A percentile compares a stretch with the other conserved stretches of the same genome.
These are phyloP conservation scores for Pythium brachiatum DNA, from an alignment of 352 stramenopile genomes.

Conservation along the genomic window DNA sequence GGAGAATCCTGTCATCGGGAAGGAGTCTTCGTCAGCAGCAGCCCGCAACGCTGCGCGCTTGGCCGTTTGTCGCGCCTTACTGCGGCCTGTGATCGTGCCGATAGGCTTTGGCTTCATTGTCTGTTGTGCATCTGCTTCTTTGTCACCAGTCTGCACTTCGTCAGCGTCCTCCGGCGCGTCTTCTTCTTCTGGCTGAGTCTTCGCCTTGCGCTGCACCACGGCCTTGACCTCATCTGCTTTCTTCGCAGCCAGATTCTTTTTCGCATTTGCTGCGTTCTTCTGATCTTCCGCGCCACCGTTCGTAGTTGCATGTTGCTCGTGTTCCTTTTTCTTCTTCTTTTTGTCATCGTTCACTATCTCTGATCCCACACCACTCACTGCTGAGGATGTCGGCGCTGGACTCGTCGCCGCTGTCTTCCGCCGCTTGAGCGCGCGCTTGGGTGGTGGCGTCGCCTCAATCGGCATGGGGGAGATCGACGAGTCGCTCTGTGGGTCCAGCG, in stretches of 20 bases:
- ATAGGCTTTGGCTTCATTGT: constrained; percentile 18
- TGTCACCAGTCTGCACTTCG: background rate
- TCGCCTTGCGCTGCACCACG: background rate
- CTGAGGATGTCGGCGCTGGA: background rate
- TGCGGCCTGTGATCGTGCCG: constrained; percentile 10
- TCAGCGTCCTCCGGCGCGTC: background rate
- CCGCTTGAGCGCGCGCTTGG: constrained; percentile 22
- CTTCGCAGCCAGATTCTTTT: background rate
- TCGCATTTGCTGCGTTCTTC: background rate
- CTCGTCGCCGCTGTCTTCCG: constrained; percentile 15
- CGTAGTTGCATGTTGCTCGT: background rate
- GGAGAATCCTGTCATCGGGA: constrained; percentile 6
- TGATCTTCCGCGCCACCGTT: background rate
- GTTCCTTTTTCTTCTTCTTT: background rate
- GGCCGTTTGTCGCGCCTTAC: constrained; percentile 14
- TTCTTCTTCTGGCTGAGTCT: background rate
- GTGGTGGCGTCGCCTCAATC: background rate
- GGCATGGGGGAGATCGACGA: constrained; percentile 4
- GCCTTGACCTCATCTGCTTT: background rate
- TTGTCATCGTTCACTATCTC: too few relatives aligned
- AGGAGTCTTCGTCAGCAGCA: constrained; percentile 1
- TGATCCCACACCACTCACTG: background rate
- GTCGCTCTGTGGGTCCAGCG: constrained; percentile 9
- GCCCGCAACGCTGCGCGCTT: constrained; percentile 14
- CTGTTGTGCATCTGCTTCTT: background rate